Evolutionary conservation across 1,139 yeast species (phyloP), one percentile per base, ranked within the genome.

Genomic region (Sugiyamaella japonica): DNA sequence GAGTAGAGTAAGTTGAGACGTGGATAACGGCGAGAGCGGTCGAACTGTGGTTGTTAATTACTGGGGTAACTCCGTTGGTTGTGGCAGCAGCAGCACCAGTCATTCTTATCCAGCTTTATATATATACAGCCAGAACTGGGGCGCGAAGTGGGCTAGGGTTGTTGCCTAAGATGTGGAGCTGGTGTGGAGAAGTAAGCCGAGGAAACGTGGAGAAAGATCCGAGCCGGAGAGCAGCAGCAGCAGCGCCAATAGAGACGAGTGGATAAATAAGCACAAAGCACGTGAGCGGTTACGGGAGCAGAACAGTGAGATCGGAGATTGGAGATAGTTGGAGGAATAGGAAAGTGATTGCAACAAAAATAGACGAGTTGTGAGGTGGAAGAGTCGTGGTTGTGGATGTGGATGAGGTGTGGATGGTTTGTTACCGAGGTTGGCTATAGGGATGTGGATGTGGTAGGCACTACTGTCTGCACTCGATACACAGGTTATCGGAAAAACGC

Each of bases 1-100:
- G 38, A 34, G 38, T 44, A 20, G 39, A 39, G 32, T 31, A 31
- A 17, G 31, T 44, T 10, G 48, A 44, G 12, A 44, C 15, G 29
- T 44, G 48, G 23, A 44, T 31, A 17, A 44, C n/a, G 15, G 39
- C 36, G 12, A 16, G 16, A 13, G 39, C 23, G 39, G 48, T 7
- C 16, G 39, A 13, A 32, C 39, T 32, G 31, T 31, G 48, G 48
- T 32, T 32, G 12, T 42, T 42, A 13, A 42, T 28, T n/a, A 42
- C 46, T 9, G 46, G 46, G 46, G 46, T 15, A 15, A 29, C n/a
- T 36, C 25, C 37, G 47, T 43, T n/a, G n/a, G n/a, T 31, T n/a
- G 38, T 7, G 12, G 43, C 29, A 23, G 13, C n/a, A 23, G 13
- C 28, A 15, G 43, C 29, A 23, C 4, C n/a, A 23, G 13, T n/a